Base-by-base conservation (phyloP, 176 grass and related monocot species). In the Ensete glaucum region DNA sequence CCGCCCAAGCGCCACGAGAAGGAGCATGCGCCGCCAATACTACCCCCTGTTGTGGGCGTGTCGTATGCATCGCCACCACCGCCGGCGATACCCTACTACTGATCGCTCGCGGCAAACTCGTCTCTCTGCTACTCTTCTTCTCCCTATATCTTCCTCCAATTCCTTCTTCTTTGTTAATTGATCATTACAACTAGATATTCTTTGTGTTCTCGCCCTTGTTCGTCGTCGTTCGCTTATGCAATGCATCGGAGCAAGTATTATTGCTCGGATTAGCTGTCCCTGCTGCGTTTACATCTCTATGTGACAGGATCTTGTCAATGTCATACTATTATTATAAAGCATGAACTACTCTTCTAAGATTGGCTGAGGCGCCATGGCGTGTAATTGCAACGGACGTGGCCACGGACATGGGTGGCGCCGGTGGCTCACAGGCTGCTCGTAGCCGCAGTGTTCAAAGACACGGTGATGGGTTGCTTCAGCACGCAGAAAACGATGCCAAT, bases 121-220 rank as follows among this genome's bases (percentile, higher is more conserved):
- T 24, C 2, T 25, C 62, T 23, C 48, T 70, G 11, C 67, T 19
- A 50, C 9, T 6, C 34, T 43, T 6, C 34, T 43, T 6, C 34
- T 43, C 34, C 34, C 34, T 69, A 15, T 67, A 19, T 43, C 26
- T 67, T 67, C 25, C 11, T 50, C 49, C 14, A 51, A 50, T 70
- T 34, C 16, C 55, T 14, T 60, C 56, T 70, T 20, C 14, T 2
- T 52, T 76, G 56, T 48, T 76, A 62, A 50, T 76, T 48, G 53
- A 76, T 76, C 8, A 76, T 50, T 58, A 62, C 25, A 50, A 50
- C 73, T 76, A 76, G 62, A 76, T 62, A 76, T 76, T 76, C 73
- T 76, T 76, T 76, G 19, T 73, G 24, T 62, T 60, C 26, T 60
- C n/a, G 3, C 11, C 17, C 13, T 75, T 49, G 53, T 54, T 76